A percentile compares a stretch with the other conserved stretches of the same genome.
Conservation (phyloP, 495 filamentous ascomycete genomes). For the Amniculicola lignicola region DNA sequence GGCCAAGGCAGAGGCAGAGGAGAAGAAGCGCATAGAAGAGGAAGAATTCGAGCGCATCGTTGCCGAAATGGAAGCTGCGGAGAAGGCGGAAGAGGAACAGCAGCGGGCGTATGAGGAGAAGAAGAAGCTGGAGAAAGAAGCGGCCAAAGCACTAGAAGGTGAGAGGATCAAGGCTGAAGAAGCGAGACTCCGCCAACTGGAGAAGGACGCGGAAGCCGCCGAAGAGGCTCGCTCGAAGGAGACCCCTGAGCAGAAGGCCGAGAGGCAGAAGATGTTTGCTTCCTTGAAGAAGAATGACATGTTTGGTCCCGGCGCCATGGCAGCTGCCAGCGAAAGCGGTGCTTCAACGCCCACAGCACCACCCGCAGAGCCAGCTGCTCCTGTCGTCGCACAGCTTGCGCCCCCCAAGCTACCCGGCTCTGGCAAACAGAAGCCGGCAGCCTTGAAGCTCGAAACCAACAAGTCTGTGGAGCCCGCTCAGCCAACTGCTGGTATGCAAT, state of each 20-base stretch:
- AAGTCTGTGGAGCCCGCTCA: constrained; percentile 83
- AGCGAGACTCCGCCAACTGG: constrained; percentile 40
- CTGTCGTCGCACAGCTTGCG: constrained; percentile 40
- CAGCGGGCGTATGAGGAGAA: constrained; percentile 41
- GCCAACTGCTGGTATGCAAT: constrained; percentile 86
- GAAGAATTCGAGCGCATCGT: constrained; percentile 43
- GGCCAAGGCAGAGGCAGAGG: constrained; percentile 14
- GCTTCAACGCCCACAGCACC: constrained; percentile 49
- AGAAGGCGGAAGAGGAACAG: constrained; percentile 42
- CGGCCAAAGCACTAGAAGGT: constrained; percentile 33
- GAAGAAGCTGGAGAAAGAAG: constrained; percentile 38
- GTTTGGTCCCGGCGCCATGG: constrained; percentile 46
- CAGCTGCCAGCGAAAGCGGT: constrained; percentile 52
- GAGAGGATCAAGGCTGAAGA: constrained; percentile 36
- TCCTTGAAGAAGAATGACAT: constrained; percentile 55
- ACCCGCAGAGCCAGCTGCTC: constrained; percentile 39
- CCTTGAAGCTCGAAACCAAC: constrained; percentile 77
- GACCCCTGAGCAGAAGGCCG: constrained; percentile 37
- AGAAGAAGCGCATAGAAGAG: constrained; percentile 36
- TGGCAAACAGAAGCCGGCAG: constrained; percentile 67
- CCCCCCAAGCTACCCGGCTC: constrained; percentile 44
- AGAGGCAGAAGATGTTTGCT: constrained; percentile 47
- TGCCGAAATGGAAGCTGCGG: constrained; percentile 44
- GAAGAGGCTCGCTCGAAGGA: constrained; percentile 39
- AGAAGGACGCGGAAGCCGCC: constrained; percentile 44